These are phyloP conservation scores for Gilbertella persicaria DNA, from an alignment of 371 early-diverging fungal species.

Conservation along the genomic window DNA sequence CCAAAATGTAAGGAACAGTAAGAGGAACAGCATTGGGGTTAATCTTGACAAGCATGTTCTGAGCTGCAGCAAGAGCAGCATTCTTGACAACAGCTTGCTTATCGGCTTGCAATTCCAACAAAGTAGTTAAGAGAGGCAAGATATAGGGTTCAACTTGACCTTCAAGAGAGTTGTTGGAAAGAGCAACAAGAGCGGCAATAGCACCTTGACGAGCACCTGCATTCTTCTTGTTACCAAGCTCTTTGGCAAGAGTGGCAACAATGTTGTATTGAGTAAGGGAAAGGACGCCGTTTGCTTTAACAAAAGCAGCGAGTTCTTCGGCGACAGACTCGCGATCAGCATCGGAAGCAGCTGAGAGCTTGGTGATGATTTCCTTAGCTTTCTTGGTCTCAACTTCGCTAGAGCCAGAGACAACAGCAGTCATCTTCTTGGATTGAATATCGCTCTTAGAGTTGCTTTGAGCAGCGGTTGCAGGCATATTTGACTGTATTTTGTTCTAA, in stretches of 20 bases:
- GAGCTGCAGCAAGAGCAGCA: conserved; percentile 61
- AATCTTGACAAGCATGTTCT: conserved; percentile 48
- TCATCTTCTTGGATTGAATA: conserved; percentile 42
- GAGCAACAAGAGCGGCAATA: conserved; percentile 59
- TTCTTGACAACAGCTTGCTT: conserved; percentile 64
- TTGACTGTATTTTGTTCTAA: not conserved
- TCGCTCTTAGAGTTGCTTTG: conserved; percentile 35
- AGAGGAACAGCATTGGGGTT: conserved; percentile 57
- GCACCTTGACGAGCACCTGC: conserved; percentile 68
- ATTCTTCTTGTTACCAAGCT: conserved; percentile 65
- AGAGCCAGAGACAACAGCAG: conserved; percentile 27
- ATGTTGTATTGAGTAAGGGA: conserved; percentile 57
- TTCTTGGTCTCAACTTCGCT: conserved; percentile 39
- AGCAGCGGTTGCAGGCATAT: conserved; percentile 18
- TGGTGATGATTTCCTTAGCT: conserved; percentile 39
- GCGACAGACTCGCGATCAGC: conserved; percentile 58
- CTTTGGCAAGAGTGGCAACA: conserved; percentile 54
- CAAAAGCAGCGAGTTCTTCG: conserved; percentile 51
- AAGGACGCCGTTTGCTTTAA: conserved; percentile 56
- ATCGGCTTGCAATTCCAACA: conserved; percentile 70
- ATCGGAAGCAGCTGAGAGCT: conserved; percentile 58
- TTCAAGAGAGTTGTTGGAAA: conserved; percentile 47
- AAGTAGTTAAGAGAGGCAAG: conserved; percentile 49
- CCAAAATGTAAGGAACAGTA: conserved; percentile 61
- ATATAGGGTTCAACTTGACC: conserved; percentile 67